Evolutionary conservation across 768 basidiomycete genomes (phyloP).

Genomic region (Agrocybe praecox): DNA sequence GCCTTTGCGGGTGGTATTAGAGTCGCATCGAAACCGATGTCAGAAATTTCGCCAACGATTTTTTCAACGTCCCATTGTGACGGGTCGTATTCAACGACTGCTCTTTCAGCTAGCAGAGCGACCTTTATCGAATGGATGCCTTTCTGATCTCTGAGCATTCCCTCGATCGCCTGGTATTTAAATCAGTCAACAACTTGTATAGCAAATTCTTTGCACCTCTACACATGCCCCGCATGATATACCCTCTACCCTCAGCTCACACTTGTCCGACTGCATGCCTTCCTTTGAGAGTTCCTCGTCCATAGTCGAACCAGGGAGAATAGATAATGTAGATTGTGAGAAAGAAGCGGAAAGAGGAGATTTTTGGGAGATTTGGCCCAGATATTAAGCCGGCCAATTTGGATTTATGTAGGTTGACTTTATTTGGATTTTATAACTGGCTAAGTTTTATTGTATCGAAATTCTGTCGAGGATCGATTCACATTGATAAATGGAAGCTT

Average conservation of each 20-base stretch:
- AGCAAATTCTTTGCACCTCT: conserved; percentile 49
- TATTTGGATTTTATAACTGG: no score
- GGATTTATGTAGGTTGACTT: no score
- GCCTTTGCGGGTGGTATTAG: conserved; percentile 65
- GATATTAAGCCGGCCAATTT: no score
- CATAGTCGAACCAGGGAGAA: conserved; percentile 13
- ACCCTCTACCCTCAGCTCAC: conserved; percentile 82
- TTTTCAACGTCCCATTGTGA: conserved; percentile 78
- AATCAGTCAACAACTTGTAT: background rate
- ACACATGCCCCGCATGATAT: conserved; percentile 93
- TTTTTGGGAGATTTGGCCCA: conserved; percentile 12
- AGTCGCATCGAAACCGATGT: conserved; percentile 90
- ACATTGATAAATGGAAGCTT: no score
- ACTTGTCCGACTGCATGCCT: conserved; percentile 46
- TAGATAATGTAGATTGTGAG: background rate
- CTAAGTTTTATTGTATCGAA: no score
- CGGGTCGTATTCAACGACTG: conserved; percentile 88
- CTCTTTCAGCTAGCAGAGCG: conserved; percentile 96
- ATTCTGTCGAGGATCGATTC: no score
- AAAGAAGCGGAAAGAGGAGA: conserved; percentile 5
- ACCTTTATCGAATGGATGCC: conserved; percentile 93
- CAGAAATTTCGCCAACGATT: conserved; percentile 83
- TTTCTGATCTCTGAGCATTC: conserved; percentile 76
- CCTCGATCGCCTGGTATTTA: conserved; percentile 71
- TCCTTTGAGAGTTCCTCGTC: conserved; percentile 25